Evolutionary conservation across 495 filamentous ascomycete genomes (phyloP), one percentile per base, ranked within the genome.

Genomic region (Cercophora newfieldiana): DNA sequence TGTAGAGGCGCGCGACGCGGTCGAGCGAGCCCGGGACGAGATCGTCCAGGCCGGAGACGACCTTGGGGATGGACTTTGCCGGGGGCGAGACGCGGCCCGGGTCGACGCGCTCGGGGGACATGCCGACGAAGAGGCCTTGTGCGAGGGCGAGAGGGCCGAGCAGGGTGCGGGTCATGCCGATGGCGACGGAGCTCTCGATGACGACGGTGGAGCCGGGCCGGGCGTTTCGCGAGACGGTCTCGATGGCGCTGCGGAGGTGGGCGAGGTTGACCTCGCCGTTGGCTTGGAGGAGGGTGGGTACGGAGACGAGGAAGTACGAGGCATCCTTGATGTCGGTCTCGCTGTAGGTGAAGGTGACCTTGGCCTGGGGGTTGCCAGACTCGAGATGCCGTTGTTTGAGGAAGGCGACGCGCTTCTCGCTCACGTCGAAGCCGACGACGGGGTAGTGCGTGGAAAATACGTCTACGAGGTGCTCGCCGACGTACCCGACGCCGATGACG

Each of bases 61-160:
- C 66, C 61, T 80, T 78, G 22, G 77, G 77, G 7, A 80, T 77
- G 25, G 30, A 26, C 7, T 71, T 29, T 57, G 68, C 58, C 0
- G 72, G 61, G 0, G 75, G 77, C 0, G 65, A 62, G 10, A 64
- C 69, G 16, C 77, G 70, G 8, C 77, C 77, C 0, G 76, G 77
- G 62, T 80, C 77, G 30, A 80, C 75, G 30, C 77, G 68, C 75
- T 78, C 73, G 30, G 76, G 75, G 2, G 74, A 77, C 76, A 79
- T 79, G 29, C 77, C 76, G 25, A 67, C 74, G 21, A 70, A 69
- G 50, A 77, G 69, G 10, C 72, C 61, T 19, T 65, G 64, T 19
- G 61, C 51, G 28, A 67, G 31, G 29, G 67, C 66, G 10, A 75
- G 37, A 14, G 74, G 74, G 1, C 69, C 73, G 19, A 79, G 72